Evolutionary conservation across 345 rosid species (phyloP).

Genomic region (Sonneratia caseolaris): DNA sequence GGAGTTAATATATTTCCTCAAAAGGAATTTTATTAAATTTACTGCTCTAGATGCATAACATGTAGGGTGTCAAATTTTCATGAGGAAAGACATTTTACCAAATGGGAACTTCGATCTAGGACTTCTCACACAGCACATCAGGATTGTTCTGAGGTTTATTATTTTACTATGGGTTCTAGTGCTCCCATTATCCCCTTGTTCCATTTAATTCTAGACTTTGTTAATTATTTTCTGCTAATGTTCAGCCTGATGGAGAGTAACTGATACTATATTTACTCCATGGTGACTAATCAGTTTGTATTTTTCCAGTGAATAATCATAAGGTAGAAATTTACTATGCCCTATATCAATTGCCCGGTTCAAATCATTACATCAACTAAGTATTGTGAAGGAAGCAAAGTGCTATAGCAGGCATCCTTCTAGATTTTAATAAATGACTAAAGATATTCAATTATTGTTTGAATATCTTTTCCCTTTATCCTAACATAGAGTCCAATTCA

Average conservation of each 20-base stretch:
- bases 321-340: not conserved
- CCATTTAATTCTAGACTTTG: not conserved
- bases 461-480: conserved; percentile 4
- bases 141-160: no score
- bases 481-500: conserved; percentile 27
- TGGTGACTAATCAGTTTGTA: not conserved
- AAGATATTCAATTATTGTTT: not conserved
- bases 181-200: no score
- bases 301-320: not conserved
- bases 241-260: not conserved
- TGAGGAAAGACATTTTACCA: no score
- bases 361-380: not conserved
- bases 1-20: not conserved
- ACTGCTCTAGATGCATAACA: not conserved
- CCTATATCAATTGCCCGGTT: not conserved
- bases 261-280: not conserved
- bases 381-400: not conserved
- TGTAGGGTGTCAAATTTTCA: not conserved
- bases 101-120: not conserved
- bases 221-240: not conserved
- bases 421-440: not conserved
- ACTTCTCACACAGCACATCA: not conserved
- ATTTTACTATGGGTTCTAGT: not conserved
- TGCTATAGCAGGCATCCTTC: not conserved
- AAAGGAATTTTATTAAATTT: not conserved